Percentiles rank a stretch among this genome's conserved stretches.
Evolutionary conservation across 2,329 filamentous ascomycete genomes (phyloP).

Genomic region (Claviceps spartinae): DNA sequence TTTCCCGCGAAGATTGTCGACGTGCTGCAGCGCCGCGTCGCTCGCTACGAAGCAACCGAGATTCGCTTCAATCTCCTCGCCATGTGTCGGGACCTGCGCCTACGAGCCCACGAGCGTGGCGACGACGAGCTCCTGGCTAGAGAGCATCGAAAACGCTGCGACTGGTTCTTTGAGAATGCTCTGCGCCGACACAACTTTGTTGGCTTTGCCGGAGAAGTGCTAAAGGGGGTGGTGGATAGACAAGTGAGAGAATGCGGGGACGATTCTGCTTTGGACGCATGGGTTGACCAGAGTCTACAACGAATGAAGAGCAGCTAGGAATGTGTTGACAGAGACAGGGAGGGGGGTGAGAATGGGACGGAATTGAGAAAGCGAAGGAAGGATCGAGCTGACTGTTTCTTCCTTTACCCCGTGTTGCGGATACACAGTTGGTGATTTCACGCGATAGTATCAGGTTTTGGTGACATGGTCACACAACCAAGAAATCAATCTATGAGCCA

Average conservation of each 20-base stretch:
- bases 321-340: slow-evolving; percentile 18
- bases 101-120: slow-evolving; percentile 65
- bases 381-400: background rate
- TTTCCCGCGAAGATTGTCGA: slow-evolving; percentile 74
- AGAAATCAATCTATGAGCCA: background rate
- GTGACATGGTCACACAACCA: background rate
- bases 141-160: slow-evolving; percentile 71
- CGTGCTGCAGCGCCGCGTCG: slow-evolving; percentile 75
- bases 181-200: slow-evolving; percentile 90
- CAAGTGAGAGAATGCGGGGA: slow-evolving; percentile 54
- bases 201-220: slow-evolving; percentile 78
- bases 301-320: slow-evolving; percentile 32
- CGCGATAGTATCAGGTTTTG: background rate
- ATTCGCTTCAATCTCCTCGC: slow-evolving; percentile 94
- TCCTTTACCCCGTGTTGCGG: background rate
- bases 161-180: slow-evolving; percentile 93
- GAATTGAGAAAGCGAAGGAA: background rate
- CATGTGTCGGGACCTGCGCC: slow-evolving; percentile 72
- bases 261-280: slow-evolving; percentile 52
- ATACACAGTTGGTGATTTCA: background rate
- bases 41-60: slow-evolving; percentile 71
- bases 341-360: slow-evolving; percentile 29
- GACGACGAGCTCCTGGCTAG: slow-evolving; percentile 64
- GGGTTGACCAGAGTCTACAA: slow-evolving; percentile 55
- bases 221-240: slow-evolving; percentile 68